Conservation (phyloP, 441 rosid species). For the Aleurites moluccanus region DNA sequence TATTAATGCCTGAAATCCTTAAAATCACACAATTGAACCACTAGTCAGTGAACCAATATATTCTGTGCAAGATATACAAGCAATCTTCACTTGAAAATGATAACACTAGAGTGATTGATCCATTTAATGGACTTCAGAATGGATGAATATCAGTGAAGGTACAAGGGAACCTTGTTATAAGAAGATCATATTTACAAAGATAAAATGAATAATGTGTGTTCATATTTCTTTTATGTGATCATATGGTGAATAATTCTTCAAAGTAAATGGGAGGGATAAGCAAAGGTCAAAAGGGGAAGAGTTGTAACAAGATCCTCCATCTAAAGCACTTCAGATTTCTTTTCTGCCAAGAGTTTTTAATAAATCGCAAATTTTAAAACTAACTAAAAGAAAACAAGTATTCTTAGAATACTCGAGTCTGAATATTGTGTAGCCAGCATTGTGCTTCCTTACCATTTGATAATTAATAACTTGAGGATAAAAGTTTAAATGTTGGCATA, state of each 20-base stretch:
- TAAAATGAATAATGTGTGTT: background rate
- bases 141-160: background rate
- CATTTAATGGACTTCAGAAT: background rate
- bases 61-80: background rate
- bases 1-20: background rate
- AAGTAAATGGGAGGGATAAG: background rate
- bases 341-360: background rate
- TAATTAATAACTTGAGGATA: background rate
- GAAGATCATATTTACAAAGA: background rate
- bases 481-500: background rate
- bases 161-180: background rate
- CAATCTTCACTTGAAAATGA: background rate
- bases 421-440: constrained; percentile 2
- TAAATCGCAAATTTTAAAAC: background rate
- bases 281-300: background rate
- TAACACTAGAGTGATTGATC: background rate
- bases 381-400: background rate
- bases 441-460: background rate
- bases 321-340: background rate
- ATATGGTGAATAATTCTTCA: background rate
- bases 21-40: background rate
- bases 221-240: background rate
- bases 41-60: background rate
- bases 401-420: background rate
- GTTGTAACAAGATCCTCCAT: background rate